Evolutionary conservation across 1,284 basidiomycete genomes (phyloP).

Genomic region (Pyrrhoderma lamaoense): DNA sequence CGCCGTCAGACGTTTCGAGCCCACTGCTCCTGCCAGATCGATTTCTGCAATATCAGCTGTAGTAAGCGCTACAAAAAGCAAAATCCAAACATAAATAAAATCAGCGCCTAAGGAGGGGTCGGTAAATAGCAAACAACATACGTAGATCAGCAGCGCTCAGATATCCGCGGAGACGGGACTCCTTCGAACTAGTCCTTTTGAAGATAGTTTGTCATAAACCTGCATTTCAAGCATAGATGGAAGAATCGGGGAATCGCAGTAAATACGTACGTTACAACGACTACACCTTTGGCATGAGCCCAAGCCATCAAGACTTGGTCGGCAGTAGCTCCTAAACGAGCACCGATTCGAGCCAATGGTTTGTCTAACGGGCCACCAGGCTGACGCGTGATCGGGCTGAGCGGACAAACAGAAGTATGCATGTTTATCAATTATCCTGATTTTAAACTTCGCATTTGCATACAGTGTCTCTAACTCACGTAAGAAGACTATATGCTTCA

Average conservation of each 20-base stretch:
- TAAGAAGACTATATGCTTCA: constrained; percentile 64
- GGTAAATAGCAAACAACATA: constrained; percentile 26
- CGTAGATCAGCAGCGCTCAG: constrained; percentile 55
- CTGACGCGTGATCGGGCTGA: constrained; percentile 51
- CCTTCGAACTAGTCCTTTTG: constrained; percentile 57
- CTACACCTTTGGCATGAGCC: constrained; percentile 57
- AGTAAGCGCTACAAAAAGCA: constrained; percentile 12
- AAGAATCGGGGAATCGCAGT: background rate
- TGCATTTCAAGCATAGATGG: background rate
- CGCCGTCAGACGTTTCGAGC: constrained; percentile 15
- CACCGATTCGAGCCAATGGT: constrained; percentile 49
- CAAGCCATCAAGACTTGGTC: constrained; percentile 67
- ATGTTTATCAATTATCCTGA: constrained; percentile 1
- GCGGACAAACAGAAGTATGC: background rate
- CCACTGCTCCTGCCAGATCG: constrained; percentile 45
- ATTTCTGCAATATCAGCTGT: constrained; percentile 49
- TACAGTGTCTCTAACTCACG: constrained; percentile 34
- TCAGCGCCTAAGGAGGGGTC: background rate
- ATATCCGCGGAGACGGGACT: constrained; percentile 59
- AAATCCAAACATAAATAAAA: background rate
- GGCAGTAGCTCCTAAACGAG: constrained; percentile 45
- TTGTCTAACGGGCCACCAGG: constrained; percentile 64
- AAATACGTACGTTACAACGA: constrained; percentile 52
- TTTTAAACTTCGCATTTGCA: background rate
- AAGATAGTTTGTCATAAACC: background rate